phyloP scores from a whole-genome alignment of 345 rosid genomes.

The Citrus reticulata region DNA sequence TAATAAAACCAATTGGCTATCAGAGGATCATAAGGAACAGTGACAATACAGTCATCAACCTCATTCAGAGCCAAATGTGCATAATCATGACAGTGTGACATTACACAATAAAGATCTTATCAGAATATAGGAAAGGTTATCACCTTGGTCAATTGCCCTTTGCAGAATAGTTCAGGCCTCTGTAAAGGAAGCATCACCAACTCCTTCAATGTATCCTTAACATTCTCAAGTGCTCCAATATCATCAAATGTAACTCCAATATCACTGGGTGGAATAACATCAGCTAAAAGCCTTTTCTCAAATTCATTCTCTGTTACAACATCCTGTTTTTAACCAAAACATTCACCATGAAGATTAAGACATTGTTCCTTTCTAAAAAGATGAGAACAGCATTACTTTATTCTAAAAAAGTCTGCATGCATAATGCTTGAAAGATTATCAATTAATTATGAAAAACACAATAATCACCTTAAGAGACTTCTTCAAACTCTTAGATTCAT shows the following conservation, averaged over 20 bases:
- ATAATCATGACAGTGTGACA: constrained; percentile 1
- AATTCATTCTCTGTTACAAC: constrained; percentile 81
- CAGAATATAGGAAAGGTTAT: not conserved
- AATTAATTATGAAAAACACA: not conserved
- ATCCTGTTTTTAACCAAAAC: constrained; percentile 48
- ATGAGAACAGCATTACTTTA: not conserved
- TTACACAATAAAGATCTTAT: not conserved
- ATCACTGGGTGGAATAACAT: constrained; percentile 80
- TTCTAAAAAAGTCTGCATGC: not conserved
- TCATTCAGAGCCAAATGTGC: not conserved
- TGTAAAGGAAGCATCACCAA: constrained; percentile 90
- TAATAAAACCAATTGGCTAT: not conserved
- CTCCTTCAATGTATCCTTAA: constrained; percentile 86
- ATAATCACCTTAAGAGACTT: constrained; percentile 75
- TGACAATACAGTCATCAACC: not conserved
- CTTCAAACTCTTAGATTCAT: constrained; percentile 74
- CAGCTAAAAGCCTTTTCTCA: constrained; percentile 74
- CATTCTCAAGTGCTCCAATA: constrained; percentile 88
- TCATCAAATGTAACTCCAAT: constrained; percentile 91
- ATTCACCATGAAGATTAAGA: constrained; percentile 6
- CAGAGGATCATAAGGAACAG: not conserved
- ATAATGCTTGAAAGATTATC: not conserved
- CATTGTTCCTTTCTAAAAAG: not conserved
- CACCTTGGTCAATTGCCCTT: constrained; percentile 85
- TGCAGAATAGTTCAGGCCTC: constrained; percentile 88